phyloP scores from a whole-genome alignment of 2,329 filamentous ascomycete species.

The Fusarium chuoi region DNA sequence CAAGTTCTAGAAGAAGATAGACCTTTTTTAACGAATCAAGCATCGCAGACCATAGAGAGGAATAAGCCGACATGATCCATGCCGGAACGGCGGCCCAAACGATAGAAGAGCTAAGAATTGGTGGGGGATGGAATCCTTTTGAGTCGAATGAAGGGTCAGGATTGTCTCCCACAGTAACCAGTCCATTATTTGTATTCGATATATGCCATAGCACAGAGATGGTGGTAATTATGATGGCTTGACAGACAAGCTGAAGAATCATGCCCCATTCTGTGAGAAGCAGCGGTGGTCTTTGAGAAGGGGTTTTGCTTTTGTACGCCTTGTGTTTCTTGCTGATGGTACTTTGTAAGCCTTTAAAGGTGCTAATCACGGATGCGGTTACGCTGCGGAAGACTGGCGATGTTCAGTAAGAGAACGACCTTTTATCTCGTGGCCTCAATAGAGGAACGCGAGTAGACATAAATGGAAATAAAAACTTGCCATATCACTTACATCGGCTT shows the following conservation, averaged over 20 bases:
- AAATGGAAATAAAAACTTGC: rapidly evolving
- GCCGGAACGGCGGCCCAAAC: background rate
- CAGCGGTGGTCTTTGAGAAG: background rate
- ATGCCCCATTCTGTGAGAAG: background rate
- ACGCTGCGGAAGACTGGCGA: background rate
- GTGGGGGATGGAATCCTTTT: background rate
- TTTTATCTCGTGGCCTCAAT: rapidly evolving
- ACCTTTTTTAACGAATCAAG: background rate
- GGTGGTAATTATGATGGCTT: background rate
- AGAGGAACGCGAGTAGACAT: no score
- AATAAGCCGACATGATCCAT: background rate
- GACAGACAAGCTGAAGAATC: background rate
- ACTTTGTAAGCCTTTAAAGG: rapidly evolving
- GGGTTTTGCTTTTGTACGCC: background rate
- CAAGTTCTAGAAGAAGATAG: background rate
- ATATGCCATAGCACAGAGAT: background rate
- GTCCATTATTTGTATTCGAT: background rate
- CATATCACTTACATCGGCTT: background rate
- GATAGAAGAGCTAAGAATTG: background rate
- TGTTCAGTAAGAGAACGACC: background rate
- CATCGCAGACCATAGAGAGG: background rate
- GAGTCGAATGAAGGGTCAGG: background rate
- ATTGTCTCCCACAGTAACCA: background rate
- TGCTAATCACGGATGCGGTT: rapidly evolving
- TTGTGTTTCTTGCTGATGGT: background rate